A percentile compares a stretch with the other conserved stretches of the same genome.
Evolutionary conservation across 768 basidiomycete species (phyloP).

Genomic region (Pleurotus salmoneostramineus): DNA sequence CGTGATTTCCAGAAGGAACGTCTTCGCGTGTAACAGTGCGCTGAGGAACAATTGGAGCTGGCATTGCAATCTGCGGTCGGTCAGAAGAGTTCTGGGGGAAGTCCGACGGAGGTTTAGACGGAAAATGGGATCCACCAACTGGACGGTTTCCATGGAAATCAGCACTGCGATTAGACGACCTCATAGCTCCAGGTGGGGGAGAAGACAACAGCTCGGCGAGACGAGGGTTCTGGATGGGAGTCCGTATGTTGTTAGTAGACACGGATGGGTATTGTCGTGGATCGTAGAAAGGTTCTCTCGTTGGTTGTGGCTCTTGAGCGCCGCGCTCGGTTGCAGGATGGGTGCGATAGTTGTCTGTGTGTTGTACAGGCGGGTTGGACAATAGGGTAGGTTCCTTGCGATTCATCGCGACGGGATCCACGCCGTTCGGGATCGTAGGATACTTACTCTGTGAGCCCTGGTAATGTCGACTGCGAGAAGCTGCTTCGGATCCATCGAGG

Average conservation of each 20-base stretch:
- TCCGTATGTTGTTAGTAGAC: neutral
- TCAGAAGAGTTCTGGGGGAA: neutral
- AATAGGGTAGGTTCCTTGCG: no score
- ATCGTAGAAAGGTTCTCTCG: neutral
- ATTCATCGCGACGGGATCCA: no score
- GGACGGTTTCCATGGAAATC: neutral
- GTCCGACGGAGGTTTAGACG: neutral
- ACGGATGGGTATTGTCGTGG: neutral
- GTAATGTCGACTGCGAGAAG: neutral
- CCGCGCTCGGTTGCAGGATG: no score
- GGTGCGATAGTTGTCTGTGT: no score
- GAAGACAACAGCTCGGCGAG: conserved; percentile 6
- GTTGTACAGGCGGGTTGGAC: neutral
- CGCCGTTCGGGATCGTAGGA: neutral
- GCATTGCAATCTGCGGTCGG: neutral
- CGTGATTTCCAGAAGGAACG: neutral
- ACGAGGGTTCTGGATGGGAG: neutral
- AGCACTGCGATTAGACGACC: neutral
- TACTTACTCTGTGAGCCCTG: neutral
- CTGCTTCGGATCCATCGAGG: no score
- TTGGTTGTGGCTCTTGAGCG: neutral
- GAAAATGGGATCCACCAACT: neutral
- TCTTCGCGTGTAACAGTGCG: neutral
- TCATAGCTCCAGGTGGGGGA: neutral
- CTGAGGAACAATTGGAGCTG: neutral